Evolutionary conservation across 768 basidiomycete genomes (phyloP).

Genomic region (Hysterangium stoloniferum): DNA sequence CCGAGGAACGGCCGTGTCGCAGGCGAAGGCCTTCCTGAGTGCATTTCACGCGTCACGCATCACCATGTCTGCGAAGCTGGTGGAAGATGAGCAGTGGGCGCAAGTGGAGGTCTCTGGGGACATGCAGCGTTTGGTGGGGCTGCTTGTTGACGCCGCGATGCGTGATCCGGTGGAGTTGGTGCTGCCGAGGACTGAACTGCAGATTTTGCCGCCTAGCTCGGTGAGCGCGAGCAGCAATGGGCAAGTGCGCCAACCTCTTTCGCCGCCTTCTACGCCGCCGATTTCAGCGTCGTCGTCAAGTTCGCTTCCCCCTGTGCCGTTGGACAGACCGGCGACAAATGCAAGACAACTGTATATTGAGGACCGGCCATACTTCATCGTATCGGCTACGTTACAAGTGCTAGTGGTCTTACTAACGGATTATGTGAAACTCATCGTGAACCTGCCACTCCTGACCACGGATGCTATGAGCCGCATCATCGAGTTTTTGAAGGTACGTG

Average conservation of each 20-base stretch:
- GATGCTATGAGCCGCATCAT: slow-evolving; percentile 93
- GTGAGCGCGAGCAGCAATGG: background rate
- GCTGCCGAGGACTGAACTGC: slow-evolving; percentile 23
- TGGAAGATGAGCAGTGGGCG: slow-evolving; percentile 94
- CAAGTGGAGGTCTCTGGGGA: slow-evolving; percentile 61
- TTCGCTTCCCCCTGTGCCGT: slow-evolving; percentile 23
- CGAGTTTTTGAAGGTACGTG: slow-evolving; percentile 71
- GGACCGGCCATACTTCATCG: slow-evolving; percentile 76
- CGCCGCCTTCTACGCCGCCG: slow-evolving; percentile 18
- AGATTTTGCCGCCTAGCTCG: background rate
- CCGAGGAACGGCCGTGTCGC: slow-evolving; percentile 70
- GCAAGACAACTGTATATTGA: slow-evolving; percentile 71
- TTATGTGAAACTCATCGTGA: slow-evolving; percentile 83
- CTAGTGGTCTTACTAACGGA: slow-evolving; percentile 62
- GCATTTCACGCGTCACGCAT: slow-evolving; percentile 79
- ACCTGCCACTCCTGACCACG: slow-evolving; percentile 81
- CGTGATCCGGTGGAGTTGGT: slow-evolving; percentile 67
- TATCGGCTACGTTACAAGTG: slow-evolving; percentile 75
- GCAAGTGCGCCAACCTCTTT: slow-evolving; percentile 15
- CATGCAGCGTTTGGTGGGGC: slow-evolving; percentile 64
- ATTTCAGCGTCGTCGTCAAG: slow-evolving; percentile 11
- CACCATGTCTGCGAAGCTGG: slow-evolving; percentile 74
- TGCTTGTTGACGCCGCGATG: slow-evolving; percentile 76
- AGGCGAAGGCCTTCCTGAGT: slow-evolving; percentile 86
- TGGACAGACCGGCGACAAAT: slow-evolving; percentile 12